A percentile compares a stretch with the other conserved stretches of the same genome.
These are phyloP conservation scores for Hygrophoropsis aurantiaca DNA, from an alignment of 768 basidiomycete species.

Conservation along the genomic window DNA sequence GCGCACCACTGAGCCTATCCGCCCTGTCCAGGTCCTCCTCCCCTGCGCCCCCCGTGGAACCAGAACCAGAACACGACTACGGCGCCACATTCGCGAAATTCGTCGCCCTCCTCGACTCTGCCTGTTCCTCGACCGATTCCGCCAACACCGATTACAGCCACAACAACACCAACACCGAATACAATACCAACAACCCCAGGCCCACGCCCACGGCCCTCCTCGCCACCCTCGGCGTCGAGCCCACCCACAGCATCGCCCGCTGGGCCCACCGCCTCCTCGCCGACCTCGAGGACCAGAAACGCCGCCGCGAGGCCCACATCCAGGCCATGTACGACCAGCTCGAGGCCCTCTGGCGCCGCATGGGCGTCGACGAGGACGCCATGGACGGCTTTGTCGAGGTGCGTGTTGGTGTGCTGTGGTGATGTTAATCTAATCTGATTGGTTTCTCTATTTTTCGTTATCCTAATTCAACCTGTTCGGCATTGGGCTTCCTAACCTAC, in stretches of 20 bases:
- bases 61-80: constrained; percentile 43
- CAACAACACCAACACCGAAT: too few species aligned
- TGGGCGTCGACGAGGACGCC: constrained; percentile 75
- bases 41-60: constrained; percentile 7
- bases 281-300: constrained; percentile 72
- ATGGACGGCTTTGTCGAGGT: constrained; percentile 94
- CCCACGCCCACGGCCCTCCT: constrained; percentile 20
- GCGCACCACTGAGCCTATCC: constrained; percentile 42
- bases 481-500: too few species aligned
- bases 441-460: too few species aligned
- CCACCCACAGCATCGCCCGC: constrained; percentile 67
- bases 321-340: constrained; percentile 94
- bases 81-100: constrained; percentile 63
- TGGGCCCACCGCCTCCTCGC: constrained; percentile 63
- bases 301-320: constrained; percentile 75
- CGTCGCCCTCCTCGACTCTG: constrained; percentile 54
- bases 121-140: too few species aligned
- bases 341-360: constrained; percentile 84
- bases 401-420: constrained; percentile 12
- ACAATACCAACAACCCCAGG: too few species aligned
- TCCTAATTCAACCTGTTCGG: too few species aligned
- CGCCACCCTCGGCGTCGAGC: constrained; percentile 58
- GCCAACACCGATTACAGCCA: too few species aligned
- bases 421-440: neutral
- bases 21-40: constrained; percentile 26